Conservation (phyloP, 1,284 basidiomycete species). For the Rhodotorula mucilaginosa region DNA sequence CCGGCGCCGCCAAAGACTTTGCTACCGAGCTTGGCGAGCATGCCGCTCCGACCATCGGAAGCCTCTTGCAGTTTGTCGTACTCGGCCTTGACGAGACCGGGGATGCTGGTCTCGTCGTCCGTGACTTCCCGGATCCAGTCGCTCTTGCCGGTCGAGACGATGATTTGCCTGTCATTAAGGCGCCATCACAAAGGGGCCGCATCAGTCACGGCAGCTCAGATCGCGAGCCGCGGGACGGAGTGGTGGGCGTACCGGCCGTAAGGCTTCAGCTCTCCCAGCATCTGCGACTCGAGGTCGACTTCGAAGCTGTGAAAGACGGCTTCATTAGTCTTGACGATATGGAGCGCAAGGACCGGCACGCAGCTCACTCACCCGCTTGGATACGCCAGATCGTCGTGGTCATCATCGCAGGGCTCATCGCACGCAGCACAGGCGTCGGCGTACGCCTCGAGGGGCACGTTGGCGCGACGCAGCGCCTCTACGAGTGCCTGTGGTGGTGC, state of each 20-base stretch:
- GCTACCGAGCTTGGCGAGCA: constrained; percentile 28
- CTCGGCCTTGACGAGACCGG: constrained; percentile 16
- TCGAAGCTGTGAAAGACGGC: constrained; percentile 17
- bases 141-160: constrained; percentile 81
- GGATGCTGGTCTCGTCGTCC: constrained; percentile 16
- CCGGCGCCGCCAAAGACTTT: constrained; percentile 39
- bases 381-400: constrained; percentile 15
- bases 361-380: constrained; percentile 12
- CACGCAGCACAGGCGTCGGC: constrained; percentile 31
- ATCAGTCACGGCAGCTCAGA: no score
- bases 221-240: background rate
- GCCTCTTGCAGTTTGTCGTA: constrained; percentile 4
- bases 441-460: constrained; percentile 25
- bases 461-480: constrained; percentile 4
- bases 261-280: constrained; percentile 77
- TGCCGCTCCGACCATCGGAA: background rate
- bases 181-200: constrained; percentile 1
- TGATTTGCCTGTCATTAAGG: constrained; percentile 55
- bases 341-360: no score
- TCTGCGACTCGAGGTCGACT: constrained; percentile 33
- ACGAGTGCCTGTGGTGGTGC: constrained; percentile 3
- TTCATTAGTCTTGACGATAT: background rate
- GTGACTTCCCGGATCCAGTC: constrained; percentile 38
- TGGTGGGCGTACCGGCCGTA: constrained; percentile 59
- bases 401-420: constrained; percentile 18